A percentile compares a stretch with the other conserved stretches of the same genome.
Evolutionary conservation across 2,329 filamentous ascomycete species (phyloP).

Genomic region (Penicillium sp.): DNA sequence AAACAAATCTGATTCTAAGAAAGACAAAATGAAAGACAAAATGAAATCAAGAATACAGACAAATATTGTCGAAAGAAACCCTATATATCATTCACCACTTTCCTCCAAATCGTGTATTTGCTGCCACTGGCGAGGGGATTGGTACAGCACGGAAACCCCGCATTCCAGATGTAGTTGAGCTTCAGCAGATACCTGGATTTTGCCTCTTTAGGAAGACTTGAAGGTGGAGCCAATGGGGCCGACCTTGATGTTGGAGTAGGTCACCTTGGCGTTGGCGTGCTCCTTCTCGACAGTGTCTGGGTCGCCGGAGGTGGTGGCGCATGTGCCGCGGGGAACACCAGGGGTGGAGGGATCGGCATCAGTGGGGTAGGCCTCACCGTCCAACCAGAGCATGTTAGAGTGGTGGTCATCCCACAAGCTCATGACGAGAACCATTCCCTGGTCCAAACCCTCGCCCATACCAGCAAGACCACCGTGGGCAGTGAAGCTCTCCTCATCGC

Average conservation of each 20-base stretch:
- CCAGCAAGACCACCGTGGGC: constrained; percentile 54
- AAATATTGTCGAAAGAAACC: not conserved
- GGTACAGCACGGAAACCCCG: not conserved
- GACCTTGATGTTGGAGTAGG: constrained; percentile 61
- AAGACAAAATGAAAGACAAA: not conserved
- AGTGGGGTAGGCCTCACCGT: constrained; percentile 60
- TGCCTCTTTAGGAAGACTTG: constrained; percentile 14
- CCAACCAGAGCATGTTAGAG: constrained; percentile 72
- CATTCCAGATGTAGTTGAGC: not conserved
- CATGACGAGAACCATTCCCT: constrained; percentile 65
- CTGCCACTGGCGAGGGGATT: not conserved
- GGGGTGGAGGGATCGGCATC: constrained; percentile 40
- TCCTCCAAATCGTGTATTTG: not conserved
- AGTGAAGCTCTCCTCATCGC: constrained; percentile 54
- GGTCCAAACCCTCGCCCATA: constrained; percentile 55
- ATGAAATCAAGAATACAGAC: constrained; percentile 1
- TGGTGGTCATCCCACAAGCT: constrained; percentile 63
- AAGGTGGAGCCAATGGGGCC: constrained; percentile 57
- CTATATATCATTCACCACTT: not conserved
- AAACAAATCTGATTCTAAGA: not conserved
- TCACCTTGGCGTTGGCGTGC: constrained; percentile 43
- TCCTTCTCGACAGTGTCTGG: constrained; percentile 51
- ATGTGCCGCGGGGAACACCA: constrained; percentile 56
- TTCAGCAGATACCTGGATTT: not conserved
- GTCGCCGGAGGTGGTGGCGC: constrained; percentile 52